Base-by-base conservation (phyloP, 106 monocot species). In the Narthecium ossifragum region DNA sequence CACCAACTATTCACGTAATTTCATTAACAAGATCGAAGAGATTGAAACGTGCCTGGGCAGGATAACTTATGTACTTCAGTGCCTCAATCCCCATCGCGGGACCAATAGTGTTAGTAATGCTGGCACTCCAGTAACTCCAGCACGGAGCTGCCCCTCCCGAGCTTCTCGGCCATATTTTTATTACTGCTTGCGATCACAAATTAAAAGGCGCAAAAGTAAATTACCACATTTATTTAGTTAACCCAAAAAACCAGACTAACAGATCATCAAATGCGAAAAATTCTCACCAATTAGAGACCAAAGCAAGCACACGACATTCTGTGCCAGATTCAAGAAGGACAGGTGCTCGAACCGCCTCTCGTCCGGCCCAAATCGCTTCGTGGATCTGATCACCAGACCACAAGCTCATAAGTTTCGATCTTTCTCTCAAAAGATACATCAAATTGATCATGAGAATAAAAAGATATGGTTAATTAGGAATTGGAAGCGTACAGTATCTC, bases 1-100 rank as follows among this genome's bases (percentile, higher is more conserved):
- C 10, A 51, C 6, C 2, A 51, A 10, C 4, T 20, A 0, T 51
- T 51, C 0, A 21, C 22, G 2, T 1, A 10, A 4, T 23, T 6
- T n/a, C 18, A 51, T 51, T 9, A 51, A 51, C 3, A 51, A 20
- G 55, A n/a, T n/a, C n/a, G n/a, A 38, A 29, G 36, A 17, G 27
- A 26, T 20, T 26, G 7, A 11, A 26, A 48, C 72, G 58, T 55
- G 66, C 96, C 84, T 98, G 96, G 31, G 90, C 96, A 14, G 96
- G 96, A 53, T 98, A 90, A 39, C 96, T 98, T 49, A 98, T 98
- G 69, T 84, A 98, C 61, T 98, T 98, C 59, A 90, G 57, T 2
- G 96, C 90, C 70, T 90, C 90, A 60, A 98, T 90, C 29, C 96
- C 96, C 96, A 98, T 84, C 8, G 96, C 80, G 20, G 96, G 96